phyloP scores from a whole-genome alignment of 495 filamentous ascomycete genomes.

The Talaromyces thailandensis region DNA sequence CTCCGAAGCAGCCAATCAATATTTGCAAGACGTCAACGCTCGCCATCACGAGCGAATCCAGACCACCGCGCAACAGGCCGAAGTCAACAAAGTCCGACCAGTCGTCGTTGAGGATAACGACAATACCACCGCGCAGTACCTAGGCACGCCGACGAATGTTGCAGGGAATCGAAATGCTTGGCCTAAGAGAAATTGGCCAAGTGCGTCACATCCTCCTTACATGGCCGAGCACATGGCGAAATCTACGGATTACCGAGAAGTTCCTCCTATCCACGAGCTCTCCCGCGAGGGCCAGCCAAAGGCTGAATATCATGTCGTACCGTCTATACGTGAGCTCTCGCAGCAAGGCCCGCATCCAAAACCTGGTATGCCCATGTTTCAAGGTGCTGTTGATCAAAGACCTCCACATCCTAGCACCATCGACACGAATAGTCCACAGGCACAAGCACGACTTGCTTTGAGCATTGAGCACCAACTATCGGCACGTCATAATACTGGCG shows the following conservation, averaged over 20 bases:
- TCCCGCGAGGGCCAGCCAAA: constrained; percentile 32
- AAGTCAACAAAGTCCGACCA: constrained; percentile 31
- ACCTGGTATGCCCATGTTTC: constrained; percentile 27
- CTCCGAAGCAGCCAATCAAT: constrained; percentile 36
- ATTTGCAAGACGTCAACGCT: constrained; percentile 40
- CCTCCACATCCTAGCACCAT: constrained; percentile 20
- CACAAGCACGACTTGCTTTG: constrained; percentile 36
- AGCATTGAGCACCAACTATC: constrained; percentile 38
- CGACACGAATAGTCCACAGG: constrained; percentile 35
- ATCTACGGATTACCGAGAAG: constrained; percentile 28
- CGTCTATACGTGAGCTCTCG: constrained; percentile 32
- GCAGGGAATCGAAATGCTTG: constrained; percentile 25
- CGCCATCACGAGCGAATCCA: constrained; percentile 32
- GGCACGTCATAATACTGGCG: constrained; percentile 18
- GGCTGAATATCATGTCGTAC: constrained; percentile 33
- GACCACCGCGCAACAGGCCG: constrained; percentile 25
- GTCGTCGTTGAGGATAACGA: constrained; percentile 38
- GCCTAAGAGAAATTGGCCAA: constrained; percentile 32
- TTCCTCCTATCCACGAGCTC: constrained; percentile 34
- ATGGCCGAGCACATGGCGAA: constrained; percentile 29
- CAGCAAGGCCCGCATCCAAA: constrained; percentile 26
- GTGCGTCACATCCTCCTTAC: constrained; percentile 23
- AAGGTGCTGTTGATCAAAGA: constrained; percentile 27
- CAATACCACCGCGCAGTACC: constrained; percentile 26
- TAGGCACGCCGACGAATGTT: constrained; percentile 28